These are phyloP conservation scores for Pyrenula massariospora DNA, from an alignment of 495 filamentous ascomycete species.

Conservation along the genomic window DNA sequence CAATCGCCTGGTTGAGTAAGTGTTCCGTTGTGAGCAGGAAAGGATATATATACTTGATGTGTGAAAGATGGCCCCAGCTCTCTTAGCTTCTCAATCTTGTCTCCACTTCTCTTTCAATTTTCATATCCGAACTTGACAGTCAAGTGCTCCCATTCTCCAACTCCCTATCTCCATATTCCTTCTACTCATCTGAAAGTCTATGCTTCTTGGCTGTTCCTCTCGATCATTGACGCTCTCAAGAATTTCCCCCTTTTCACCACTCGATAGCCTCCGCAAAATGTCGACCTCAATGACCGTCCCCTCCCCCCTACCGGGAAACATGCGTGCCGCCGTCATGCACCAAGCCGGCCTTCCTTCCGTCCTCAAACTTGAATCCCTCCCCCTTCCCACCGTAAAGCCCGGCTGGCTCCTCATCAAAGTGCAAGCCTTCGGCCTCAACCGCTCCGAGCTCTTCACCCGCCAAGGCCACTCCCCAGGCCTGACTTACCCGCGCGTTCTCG, in stretches of 20 bases:
- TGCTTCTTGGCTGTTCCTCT: too few relatives aligned
- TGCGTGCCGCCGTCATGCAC: slow-evolving; percentile 29
- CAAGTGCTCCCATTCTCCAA: too few relatives aligned
- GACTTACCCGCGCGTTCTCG: slow-evolving; percentile 32
- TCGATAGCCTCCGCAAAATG: background rate
- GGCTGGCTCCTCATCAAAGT: slow-evolving; percentile 35
- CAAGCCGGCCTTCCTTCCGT: slow-evolving; percentile 21
- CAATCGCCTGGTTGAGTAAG: too few relatives aligned
- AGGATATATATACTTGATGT: too few relatives aligned
- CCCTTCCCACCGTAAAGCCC: slow-evolving; percentile 22
- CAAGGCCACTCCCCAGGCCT: slow-evolving; percentile 35
- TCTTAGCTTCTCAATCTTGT: too few relatives aligned
- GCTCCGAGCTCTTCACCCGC: slow-evolving; percentile 44
- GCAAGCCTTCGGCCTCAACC: slow-evolving; percentile 41
- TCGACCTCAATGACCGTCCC: background rate
- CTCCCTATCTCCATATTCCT: too few relatives aligned
- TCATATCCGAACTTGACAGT: too few relatives aligned
- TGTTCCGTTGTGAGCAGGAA: too few relatives aligned
- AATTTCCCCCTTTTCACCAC: background rate
- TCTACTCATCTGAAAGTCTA: too few relatives aligned
- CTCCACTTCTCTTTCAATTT: too few relatives aligned
- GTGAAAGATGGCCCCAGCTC: too few relatives aligned
- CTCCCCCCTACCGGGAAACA: slow-evolving; percentile 10
- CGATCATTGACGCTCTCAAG: too few relatives aligned
- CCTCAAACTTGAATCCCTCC: slow-evolving; percentile 22